These are phyloP conservation scores for Arthrobotrys musiformis DNA, from an alignment of 2,329 filamentous ascomycete species.

Conservation along the genomic window DNA sequence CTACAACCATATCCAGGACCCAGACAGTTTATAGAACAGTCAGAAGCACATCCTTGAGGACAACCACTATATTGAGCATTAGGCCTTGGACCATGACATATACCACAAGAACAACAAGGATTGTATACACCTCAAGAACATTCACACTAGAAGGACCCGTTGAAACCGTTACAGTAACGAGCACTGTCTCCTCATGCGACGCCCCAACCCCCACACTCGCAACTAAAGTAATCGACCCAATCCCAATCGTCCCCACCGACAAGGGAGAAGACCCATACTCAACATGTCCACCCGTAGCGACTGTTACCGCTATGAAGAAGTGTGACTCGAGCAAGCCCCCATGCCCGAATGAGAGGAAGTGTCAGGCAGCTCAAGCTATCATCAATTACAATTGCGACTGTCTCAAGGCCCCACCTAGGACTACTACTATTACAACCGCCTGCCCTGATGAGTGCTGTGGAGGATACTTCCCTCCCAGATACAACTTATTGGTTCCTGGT, in stretches of 20 bases:
- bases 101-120: not conserved
- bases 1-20: not conserved
- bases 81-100: not conserved
- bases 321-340: not conserved
- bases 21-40: not conserved
- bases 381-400: not conserved
- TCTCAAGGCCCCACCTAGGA: not conserved
- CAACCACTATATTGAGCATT: not conserved
- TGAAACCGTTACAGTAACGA: not conserved
- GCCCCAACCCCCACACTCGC: not conserved
- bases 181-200: not conserved
- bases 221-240: not conserved
- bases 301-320: not conserved
- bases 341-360: not conserved
- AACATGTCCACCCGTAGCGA: not conserved
- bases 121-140: not conserved
- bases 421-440: not conserved
- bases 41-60: not conserved
- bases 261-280: not conserved
- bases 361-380: not conserved
- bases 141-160: not conserved
- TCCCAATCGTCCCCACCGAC: not conserved
- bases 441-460: constrained; percentile 4
- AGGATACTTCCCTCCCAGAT: not conserved
- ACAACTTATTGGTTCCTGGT: not conserved